These are phyloP conservation scores for Syzygium grande DNA, from an alignment of 345 rosid genomes.

Conservation along the genomic window DNA sequence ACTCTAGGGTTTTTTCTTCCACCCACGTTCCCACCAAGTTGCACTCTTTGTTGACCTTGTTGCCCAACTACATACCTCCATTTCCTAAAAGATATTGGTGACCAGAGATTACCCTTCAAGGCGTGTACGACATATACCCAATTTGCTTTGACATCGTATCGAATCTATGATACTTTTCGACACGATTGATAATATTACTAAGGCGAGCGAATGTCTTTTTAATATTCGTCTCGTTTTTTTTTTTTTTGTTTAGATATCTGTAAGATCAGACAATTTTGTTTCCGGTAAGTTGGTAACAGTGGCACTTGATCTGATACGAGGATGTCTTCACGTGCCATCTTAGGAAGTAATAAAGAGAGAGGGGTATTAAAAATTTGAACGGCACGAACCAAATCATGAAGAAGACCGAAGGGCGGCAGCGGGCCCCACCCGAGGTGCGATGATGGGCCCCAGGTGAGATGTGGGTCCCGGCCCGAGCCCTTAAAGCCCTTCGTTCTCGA, in stretches of 20 bases:
- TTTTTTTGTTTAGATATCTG: background rate
- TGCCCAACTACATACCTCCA: too few relatives aligned
- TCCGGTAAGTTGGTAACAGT: background rate
- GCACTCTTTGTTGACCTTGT: background rate
- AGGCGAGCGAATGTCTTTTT: background rate
- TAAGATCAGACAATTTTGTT: background rate
- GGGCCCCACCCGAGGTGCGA: background rate
- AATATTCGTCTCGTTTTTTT: background rate
- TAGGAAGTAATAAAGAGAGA: background rate
- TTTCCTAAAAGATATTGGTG: too few relatives aligned
- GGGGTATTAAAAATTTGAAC: background rate
- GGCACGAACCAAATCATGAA: background rate
- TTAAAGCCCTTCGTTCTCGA: background rate
- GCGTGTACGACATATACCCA: too few relatives aligned
- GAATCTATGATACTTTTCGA: background rate
- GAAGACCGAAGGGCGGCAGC: background rate
- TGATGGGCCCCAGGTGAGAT: too few relatives aligned
- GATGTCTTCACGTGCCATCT: background rate
- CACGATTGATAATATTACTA: accelerated
- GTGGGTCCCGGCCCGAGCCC: background rate
- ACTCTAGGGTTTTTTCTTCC: background rate
- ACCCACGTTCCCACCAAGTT: background rate
- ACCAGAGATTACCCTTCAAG: background rate
- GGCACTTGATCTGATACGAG: background rate
- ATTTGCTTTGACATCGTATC: background rate